Evolutionary conservation across 345 rosid genomes (phyloP).

Genomic region (Acer saccharum): DNA sequence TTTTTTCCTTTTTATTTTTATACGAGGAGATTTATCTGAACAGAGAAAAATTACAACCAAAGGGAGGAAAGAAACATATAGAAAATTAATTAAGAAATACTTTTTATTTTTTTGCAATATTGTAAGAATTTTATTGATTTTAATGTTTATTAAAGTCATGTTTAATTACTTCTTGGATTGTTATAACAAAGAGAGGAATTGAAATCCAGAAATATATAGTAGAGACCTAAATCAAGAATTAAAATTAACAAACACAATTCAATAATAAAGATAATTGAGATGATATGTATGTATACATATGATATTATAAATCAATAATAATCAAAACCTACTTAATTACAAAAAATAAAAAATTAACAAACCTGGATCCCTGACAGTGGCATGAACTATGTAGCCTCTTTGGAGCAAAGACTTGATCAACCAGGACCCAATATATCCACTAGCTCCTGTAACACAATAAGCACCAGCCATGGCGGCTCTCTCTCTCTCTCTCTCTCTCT

Average conservation of each 20-base stretch:
- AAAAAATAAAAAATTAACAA: too few relatives aligned
- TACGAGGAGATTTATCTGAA: too few relatives aligned
- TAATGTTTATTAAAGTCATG: not conserved
- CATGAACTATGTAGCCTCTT: constrained; percentile 65
- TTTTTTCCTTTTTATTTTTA: too few relatives aligned
- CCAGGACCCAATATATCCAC: constrained; percentile 81
- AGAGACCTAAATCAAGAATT: not conserved
- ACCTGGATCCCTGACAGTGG: constrained; percentile 75
- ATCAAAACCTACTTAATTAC: not conserved
- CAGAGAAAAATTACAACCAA: too few relatives aligned
- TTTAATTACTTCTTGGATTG: too few relatives aligned
- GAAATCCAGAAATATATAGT: not conserved
- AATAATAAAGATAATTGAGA: too few relatives aligned
- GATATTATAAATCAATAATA: not conserved
- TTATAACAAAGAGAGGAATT: too few relatives aligned
- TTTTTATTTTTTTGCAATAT: too few relatives aligned
- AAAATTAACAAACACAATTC: not conserved
- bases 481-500: constrained; percentile 7
- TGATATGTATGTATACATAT: not conserved
- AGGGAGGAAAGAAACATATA: too few relatives aligned
- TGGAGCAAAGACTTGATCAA: constrained; percentile 70
- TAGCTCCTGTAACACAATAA: constrained; percentile 84
- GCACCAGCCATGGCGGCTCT: constrained; percentile 17
- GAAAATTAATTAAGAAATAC: too few relatives aligned
- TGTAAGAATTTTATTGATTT: too few relatives aligned